These are phyloP conservation scores for Thalassiosira delicatula DNA, from an alignment of 352 stramenopile genomes.

Conservation along the genomic window DNA sequence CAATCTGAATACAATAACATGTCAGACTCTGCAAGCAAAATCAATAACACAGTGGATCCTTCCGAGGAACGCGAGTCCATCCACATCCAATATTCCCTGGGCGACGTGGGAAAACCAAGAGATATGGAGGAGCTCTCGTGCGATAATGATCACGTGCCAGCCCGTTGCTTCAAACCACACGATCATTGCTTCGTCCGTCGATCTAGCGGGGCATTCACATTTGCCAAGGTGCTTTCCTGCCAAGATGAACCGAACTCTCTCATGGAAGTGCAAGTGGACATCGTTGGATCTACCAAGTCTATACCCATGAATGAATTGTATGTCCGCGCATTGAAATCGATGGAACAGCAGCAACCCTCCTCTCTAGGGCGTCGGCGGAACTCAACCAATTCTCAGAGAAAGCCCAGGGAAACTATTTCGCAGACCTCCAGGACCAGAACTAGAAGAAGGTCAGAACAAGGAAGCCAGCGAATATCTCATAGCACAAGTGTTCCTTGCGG, in stretches of 20 bases:
- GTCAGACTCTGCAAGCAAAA: too few relatives aligned
- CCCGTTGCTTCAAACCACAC: constrained; percentile 3
- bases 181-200: constrained; percentile 9
- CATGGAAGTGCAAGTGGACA: constrained; percentile 1
- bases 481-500: too few relatives aligned
- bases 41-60: too few relatives aligned
- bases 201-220: constrained; percentile 4
- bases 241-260: neutral
- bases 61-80: too few relatives aligned
- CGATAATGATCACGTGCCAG: neutral
- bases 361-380: neutral
- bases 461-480: too few relatives aligned
- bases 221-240: constrained; percentile 5
- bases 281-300: neutral
- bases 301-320: constrained; percentile 1
- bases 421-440: neutral
- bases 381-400: too few relatives aligned
- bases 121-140: neutral
- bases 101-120: neutral
- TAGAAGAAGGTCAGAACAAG: too few relatives aligned
- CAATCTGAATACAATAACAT: too few relatives aligned
- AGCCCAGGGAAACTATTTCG: neutral
- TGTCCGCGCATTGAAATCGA: constrained; percentile 7
- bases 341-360: neutral
- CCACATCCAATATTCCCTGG: constrained; percentile 5